A percentile compares a stretch with the other conserved stretches of the same genome.
Evolutionary conservation across 352 stramenopile species (phyloP).

Genomic region (Globisporangium spiculum): DNA sequence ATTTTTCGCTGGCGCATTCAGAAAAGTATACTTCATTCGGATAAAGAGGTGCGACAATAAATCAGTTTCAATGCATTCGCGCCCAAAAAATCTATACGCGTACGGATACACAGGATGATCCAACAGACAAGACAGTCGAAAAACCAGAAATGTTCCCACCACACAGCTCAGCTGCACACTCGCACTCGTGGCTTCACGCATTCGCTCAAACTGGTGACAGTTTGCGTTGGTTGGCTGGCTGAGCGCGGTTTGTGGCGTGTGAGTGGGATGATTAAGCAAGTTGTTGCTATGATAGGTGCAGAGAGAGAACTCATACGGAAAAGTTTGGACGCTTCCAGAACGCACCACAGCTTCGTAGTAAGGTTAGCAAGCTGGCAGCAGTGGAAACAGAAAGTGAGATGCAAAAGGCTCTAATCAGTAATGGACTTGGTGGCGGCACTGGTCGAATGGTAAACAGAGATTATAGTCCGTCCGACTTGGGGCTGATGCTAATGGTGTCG

Average conservation of each 20-base stretch:
- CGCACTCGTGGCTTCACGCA: background rate
- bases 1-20: background rate
- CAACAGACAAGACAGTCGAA: background rate
- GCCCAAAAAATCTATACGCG: background rate
- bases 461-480: background rate
- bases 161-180: slow-evolving; percentile 1
- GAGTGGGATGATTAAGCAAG: background rate
- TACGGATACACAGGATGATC: background rate
- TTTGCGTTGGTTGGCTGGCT: background rate
- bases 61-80: background rate
- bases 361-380: too few species aligned
- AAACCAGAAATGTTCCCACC: slow-evolving; percentile 1
- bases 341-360: background rate
- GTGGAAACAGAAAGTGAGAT: background rate
- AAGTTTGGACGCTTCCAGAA: background rate
- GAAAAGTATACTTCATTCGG: background rate
- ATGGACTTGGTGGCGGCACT: background rate
- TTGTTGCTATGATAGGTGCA: background rate
- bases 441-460: background rate
- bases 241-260: background rate
- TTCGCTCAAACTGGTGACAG: background rate
- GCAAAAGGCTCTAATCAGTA: background rate
- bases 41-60: background rate
- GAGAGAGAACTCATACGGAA: background rate
- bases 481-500: background rate